Evolutionary conservation across 805 yeast genomes (phyloP), one percentile per base, ranked within the genome.

Genomic region (Candida nitratophila): DNA sequence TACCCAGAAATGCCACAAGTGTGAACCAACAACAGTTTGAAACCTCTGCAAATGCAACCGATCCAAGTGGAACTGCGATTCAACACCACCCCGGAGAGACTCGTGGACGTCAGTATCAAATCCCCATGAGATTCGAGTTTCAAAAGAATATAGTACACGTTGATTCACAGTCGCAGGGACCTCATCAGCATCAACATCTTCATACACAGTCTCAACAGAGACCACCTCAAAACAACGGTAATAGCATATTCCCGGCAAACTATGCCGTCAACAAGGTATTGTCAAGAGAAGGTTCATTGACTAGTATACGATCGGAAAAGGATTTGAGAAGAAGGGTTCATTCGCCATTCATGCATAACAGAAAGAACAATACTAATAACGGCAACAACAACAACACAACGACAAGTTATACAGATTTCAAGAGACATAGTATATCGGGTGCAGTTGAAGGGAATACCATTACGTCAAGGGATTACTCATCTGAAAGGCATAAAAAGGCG

Each of bases 51-150:
- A n/a, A n/a, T n/a, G n/a, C n/a, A n/a, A n/a, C n/a, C n/a, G n/a
- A n/a, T n/a, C n/a, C n/a, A n/a, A n/a, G n/a, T n/a, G n/a, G n/a
- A n/a, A n/a, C n/a, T n/a, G n/a, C n/a, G n/a, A n/a, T n/a, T n/a
- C n/a, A n/a, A n/a, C n/a, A n/a, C n/a, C n/a, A n/a, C n/a, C n/a
- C n/a, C n/a, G n/a, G n/a, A 15, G 60, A 56, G 40, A 47, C 44
- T 22, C 45, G 66, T 14, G 65, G 66, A 5, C 37, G 66, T 17
- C 61, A 55, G 32, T 51, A 47, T 40, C 61, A 59, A 36, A 43
- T 55, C 2, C 59, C 60, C 6, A 50, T 55, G 44, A 48, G 66
- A 32, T 60, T 59, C 39, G 63, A 60, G 39, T 56, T 51, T 26
- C 55, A 52, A 39, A 56, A 50, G 34, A 51, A 49, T 37, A 55